A percentile compares a stretch with the other conserved stretches of the same genome.
phyloP scores from a whole-genome alignment of 1,284 basidiomycete genomes.

The Cryptococcus amylolentus region DNA sequence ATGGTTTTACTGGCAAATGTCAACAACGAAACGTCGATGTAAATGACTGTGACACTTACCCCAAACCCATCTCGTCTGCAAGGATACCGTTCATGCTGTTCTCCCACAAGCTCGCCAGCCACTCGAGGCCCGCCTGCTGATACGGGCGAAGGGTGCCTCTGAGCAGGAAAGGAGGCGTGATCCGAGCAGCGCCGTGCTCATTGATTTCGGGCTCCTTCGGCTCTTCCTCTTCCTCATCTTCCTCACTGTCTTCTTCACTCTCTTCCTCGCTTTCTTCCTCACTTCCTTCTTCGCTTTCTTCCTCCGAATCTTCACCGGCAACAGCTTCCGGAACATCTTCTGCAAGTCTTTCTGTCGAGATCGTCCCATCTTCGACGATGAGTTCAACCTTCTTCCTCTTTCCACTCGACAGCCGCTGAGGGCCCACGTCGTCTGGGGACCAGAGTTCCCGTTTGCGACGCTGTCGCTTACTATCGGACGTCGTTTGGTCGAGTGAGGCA shows the following conservation, averaged over 20 bases:
- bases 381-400: slow-evolving; percentile 17
- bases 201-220: slow-evolving; percentile 15
- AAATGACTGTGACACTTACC: slow-evolving; percentile 56
- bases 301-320: slow-evolving; percentile 12
- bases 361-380: too few species aligned
- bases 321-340: slow-evolving; percentile 13
- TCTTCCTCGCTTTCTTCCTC: slow-evolving; percentile 27
- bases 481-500: slow-evolving; percentile 15
- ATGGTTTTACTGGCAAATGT: slow-evolving; percentile 78
- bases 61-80: slow-evolving; percentile 81
- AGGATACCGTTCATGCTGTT: slow-evolving; percentile 85
- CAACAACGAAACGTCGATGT: neutral
- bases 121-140: slow-evolving; percentile 90
- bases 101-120: slow-evolving; percentile 84
- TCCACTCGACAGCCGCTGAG: slow-evolving; percentile 14
- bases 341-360: slow-evolving; percentile 5
- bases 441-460: slow-evolving; percentile 34
- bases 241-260: slow-evolving; percentile 20
- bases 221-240: slow-evolving; percentile 20
- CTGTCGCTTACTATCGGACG: slow-evolving; percentile 40
- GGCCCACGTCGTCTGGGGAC: slow-evolving; percentile 35
- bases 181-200: slow-evolving; percentile 51
- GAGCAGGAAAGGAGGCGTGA: slow-evolving; percentile 74
- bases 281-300: slow-evolving; percentile 24
- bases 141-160: slow-evolving; percentile 88